Conservation (phyloP, 1,284 basidiomycete species). For the Hemileia vastatrix region DNA sequence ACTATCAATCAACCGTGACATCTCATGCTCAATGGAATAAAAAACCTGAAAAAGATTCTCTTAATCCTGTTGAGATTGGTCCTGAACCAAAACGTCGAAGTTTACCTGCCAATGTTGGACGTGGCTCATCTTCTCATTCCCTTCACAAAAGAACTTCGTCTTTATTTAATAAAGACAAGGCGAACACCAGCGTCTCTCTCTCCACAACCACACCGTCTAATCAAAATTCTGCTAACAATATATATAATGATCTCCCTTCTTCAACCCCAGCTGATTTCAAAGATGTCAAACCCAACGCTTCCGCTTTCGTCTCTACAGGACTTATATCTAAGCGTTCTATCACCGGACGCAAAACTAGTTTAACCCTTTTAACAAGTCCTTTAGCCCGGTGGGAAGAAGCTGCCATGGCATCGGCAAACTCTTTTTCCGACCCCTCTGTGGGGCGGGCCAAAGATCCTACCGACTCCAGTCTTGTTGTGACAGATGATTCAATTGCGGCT, state of each 20-base stretch:
- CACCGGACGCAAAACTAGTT: not conserved
- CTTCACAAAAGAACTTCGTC: not conserved
- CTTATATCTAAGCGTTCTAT: constrained; percentile 9
- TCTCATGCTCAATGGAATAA: not conserved
- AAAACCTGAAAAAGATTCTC: no score
- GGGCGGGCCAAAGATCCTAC: not conserved
- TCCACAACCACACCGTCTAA: not conserved
- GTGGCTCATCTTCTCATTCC: not conserved
- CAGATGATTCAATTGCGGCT: constrained; percentile 8
- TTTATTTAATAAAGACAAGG: no score
- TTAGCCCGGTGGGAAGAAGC: constrained; percentile 5
- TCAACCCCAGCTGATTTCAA: constrained; percentile 6
- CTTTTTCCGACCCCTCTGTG: not conserved
- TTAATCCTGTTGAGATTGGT: not conserved
- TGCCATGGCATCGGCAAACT: no score
- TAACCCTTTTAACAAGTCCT: no score
- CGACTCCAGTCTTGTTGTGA: not conserved
- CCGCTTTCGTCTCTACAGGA: constrained; percentile 17
- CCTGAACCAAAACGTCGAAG: constrained; percentile 19
- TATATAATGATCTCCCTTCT: not conserved
- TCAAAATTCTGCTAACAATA: not conserved
- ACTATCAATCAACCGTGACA: not conserved
- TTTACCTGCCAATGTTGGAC: constrained; percentile 12
- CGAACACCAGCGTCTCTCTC: no score
- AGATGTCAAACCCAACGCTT: constrained; percentile 18